Conservation (phyloP, 2,329 filamentous ascomycete species). For the Cladosporium halotolerans region DNA sequence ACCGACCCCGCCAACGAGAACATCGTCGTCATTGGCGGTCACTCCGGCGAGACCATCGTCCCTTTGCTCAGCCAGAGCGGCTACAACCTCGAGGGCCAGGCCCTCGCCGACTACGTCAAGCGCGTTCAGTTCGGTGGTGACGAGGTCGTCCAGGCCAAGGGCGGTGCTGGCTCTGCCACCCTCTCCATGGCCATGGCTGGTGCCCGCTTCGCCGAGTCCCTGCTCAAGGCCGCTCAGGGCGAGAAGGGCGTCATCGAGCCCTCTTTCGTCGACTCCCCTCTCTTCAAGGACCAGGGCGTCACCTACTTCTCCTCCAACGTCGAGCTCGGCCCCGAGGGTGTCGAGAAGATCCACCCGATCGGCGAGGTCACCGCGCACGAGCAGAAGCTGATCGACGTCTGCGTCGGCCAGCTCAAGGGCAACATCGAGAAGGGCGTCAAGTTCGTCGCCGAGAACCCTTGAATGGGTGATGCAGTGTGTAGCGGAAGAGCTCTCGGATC, state of each 20-base stretch:
- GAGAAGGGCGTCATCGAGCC: conserved; percentile 94
- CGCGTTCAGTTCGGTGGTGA: conserved; percentile 98
- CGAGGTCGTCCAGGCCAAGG: conserved; percentile 98
- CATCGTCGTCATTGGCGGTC: conserved; percentile 92
- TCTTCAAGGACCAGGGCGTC: conserved; percentile 97
- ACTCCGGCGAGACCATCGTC: conserved; percentile 97
- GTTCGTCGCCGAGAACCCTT: conserved; percentile 55
- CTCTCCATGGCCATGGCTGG: conserved; percentile 99
- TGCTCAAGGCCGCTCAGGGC: conserved; percentile 87
- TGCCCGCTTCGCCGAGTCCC: conserved; percentile 75
- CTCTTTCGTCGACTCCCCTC: conserved; percentile 91
- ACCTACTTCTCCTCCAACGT: conserved; percentile 96
- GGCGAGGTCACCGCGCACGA: conserved; percentile 80
- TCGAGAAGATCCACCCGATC: conserved; percentile 84
- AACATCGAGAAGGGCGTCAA: conserved; percentile 90
- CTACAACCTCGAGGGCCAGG: conserved; percentile 76
- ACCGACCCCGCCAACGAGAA: conserved; percentile 89
- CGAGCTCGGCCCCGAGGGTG: conserved; percentile 93
- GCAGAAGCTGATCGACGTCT: conserved; percentile 82
- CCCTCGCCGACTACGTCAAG: conserved; percentile 70
- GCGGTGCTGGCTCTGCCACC: conserved; percentile 91
- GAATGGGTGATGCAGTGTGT: conserved; percentile 12
- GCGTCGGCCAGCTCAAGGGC: conserved; percentile 75
- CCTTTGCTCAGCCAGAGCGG: conserved; percentile 92
- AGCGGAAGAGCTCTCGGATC: too few species aligned